Evolutionary conservation across 2,329 filamentous ascomycete species (phyloP).

Genomic region (Cadophora sp.): DNA sequence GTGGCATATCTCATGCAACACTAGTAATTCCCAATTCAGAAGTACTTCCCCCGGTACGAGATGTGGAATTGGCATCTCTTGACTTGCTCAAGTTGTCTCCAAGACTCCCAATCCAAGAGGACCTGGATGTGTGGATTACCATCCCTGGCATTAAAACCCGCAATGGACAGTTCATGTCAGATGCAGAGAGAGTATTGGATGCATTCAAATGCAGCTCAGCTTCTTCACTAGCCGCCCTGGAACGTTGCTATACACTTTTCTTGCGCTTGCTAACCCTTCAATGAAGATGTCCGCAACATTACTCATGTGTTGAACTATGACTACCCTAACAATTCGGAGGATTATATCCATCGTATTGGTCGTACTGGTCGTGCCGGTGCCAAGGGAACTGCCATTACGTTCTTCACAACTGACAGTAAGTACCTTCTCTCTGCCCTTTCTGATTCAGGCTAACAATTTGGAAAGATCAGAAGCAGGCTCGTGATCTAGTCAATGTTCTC

Average conservation of each 20-base stretch:
- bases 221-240: conserved; percentile 56
- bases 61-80: conserved; percentile 81
- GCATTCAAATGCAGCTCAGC: conserved; percentile 47
- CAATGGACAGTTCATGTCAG: conserved; percentile 48
- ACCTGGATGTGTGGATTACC: conserved; percentile 64
- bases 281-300: conserved; percentile 99
- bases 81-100: conserved; percentile 79
- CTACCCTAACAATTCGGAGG: conserved; percentile 98
- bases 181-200: conserved; percentile 50
- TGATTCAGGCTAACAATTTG: conserved; percentile 36
- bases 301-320: conserved; percentile 99
- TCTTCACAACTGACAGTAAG: conserved; percentile 99
- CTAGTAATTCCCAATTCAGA: conserved; percentile 79
- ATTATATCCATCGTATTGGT: conserved; percentile 97
- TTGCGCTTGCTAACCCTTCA: conserved; percentile 81
- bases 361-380: conserved; percentile 95
- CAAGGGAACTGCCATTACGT: conserved; percentile 94
- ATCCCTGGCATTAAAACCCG: conserved; percentile 55
- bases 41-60: conserved; percentile 69
- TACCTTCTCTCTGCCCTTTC: conserved; percentile 45
- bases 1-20: conserved; percentile 71
- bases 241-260: conserved; percentile 65
- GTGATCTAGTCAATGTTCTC: conserved; percentile 92
- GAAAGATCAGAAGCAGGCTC: conserved; percentile 88
- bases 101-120: conserved; percentile 66